Evolutionary conservation across 192 early-diverging fungal species (phyloP).

Genomic region (Rhizophlyctis rosea): DNA sequence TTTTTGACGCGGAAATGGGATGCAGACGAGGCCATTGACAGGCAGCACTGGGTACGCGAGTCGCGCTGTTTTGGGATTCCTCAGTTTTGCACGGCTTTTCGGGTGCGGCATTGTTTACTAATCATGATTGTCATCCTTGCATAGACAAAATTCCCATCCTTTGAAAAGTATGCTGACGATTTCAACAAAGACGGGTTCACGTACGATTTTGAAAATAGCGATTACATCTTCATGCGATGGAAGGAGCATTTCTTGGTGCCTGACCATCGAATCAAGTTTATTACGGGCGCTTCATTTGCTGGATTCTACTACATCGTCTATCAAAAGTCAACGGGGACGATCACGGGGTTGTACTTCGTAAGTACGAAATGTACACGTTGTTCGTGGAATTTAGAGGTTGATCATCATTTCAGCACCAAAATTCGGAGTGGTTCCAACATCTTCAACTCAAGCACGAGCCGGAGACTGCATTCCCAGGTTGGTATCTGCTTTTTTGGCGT

Average conservation of each 20-base stretch:
- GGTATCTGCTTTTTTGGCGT: too few relatives aligned
- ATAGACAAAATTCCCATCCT: constrained; percentile 43
- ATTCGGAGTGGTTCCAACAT: constrained; percentile 54
- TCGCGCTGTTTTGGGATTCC: too few relatives aligned
- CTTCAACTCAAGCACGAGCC: constrained; percentile 39
- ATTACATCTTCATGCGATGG: constrained; percentile 89
- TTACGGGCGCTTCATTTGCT: constrained; percentile 83
- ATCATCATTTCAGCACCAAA: constrained; percentile 30
- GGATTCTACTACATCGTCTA: constrained; percentile 86
- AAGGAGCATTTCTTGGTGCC: constrained; percentile 90
- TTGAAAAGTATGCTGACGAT: constrained; percentile 31
- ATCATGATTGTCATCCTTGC: constrained; percentile 45
- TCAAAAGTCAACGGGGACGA: constrained; percentile 59
- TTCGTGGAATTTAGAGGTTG: background rate
- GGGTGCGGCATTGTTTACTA: background rate
- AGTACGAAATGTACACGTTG: constrained; percentile 4
- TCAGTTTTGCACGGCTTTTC: background rate
- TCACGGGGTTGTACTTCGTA: constrained; percentile 66
- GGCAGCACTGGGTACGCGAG: constrained; percentile 74
- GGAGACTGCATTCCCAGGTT: constrained; percentile 13
- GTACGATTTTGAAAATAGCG: constrained; percentile 54
- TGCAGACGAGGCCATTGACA: constrained; percentile 70
- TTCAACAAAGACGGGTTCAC: constrained; percentile 46
- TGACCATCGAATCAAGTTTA: constrained; percentile 71
- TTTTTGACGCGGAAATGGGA: constrained; percentile 86